Evolutionary conservation across 192 early-diverging fungal species (phyloP).

Genomic region (Diversispora epigaea): DNA sequence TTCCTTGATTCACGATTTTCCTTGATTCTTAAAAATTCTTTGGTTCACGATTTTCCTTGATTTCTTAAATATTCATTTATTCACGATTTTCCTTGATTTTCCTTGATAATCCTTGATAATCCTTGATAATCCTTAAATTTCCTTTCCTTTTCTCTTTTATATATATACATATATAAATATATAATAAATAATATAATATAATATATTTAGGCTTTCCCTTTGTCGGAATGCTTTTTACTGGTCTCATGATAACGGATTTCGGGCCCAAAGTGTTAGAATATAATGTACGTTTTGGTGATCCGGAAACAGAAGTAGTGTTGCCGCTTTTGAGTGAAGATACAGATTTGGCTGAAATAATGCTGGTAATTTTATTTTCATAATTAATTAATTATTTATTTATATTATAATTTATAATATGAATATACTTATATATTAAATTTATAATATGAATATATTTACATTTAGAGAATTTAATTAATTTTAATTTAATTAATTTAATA

Average conservation of each 20-base stretch:
- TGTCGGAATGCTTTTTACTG: constrained; percentile 95
- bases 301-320: constrained; percentile 94
- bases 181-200: too few relatives aligned
- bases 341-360: constrained; percentile 84
- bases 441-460: too few relatives aligned
- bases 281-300: constrained; percentile 98
- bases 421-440: too few relatives aligned
- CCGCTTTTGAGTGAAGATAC: constrained; percentile 82
- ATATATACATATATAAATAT: too few relatives aligned
- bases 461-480: background rate
- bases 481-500: background rate
- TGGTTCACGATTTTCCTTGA: too few relatives aligned
- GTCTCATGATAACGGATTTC: constrained; percentile 88
- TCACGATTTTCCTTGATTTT: background rate
- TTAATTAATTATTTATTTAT: background rate
- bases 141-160: background rate
- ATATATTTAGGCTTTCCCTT: constrained; percentile 71
- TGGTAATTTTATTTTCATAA: constrained; percentile 37
- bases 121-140: background rate
- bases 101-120: background rate
- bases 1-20: too few relatives aligned
- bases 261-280: constrained; percentile 97
- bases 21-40: too few relatives aligned
- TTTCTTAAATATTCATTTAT: too few relatives aligned
- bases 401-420: constrained; percentile 1